phyloP scores from a whole-genome alignment of 2,329 filamentous ascomycete species.

The Xylariomycetidae sp. region DNA sequence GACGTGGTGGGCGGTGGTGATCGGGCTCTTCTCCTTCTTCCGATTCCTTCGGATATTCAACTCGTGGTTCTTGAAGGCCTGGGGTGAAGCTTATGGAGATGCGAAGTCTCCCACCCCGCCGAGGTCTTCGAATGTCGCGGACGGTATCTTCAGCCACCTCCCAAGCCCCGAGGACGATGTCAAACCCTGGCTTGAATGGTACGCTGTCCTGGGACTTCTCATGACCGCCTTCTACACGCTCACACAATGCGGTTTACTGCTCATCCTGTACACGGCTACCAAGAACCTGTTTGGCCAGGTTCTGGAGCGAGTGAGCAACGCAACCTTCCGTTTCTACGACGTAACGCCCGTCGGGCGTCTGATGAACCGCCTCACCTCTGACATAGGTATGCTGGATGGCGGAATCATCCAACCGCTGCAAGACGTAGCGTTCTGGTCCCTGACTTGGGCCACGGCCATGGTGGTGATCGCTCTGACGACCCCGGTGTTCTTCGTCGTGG shows the following conservation, averaged over 20 bases:
- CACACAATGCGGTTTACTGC: constrained; percentile 61
- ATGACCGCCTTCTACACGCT: constrained; percentile 55
- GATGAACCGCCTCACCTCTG: constrained; percentile 87
- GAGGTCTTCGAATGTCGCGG: constrained; percentile 9
- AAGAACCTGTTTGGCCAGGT: constrained; percentile 68
- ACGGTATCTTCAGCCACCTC: constrained; percentile 40
- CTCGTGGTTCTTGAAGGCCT: constrained; percentile 78
- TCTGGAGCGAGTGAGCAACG: constrained; percentile 66
- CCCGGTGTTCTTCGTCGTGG: constrained; percentile 68
- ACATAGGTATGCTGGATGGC: constrained; percentile 85
- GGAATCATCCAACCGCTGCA: constrained; percentile 73
- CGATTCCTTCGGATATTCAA: constrained; percentile 60
- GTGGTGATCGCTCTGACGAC: constrained; percentile 75
- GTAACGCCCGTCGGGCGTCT: constrained; percentile 81
- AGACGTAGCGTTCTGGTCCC: constrained; percentile 60
- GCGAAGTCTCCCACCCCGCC: constrained; percentile 7
- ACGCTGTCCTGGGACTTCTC: constrained; percentile 57
- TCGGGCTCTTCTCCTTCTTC: constrained; percentile 57
- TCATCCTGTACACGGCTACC: constrained; percentile 75
- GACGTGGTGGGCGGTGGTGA: constrained; percentile 62
- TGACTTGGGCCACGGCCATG: constrained; percentile 68
- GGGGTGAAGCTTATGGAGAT: constrained; percentile 69
- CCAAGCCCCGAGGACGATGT: constrained; percentile 64
- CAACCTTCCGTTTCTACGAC: constrained; percentile 87
- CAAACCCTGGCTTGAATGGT: constrained; percentile 66